Evolutionary conservation across 1,139 yeast species (phyloP).

Genomic region (Candida sp.): DNA sequence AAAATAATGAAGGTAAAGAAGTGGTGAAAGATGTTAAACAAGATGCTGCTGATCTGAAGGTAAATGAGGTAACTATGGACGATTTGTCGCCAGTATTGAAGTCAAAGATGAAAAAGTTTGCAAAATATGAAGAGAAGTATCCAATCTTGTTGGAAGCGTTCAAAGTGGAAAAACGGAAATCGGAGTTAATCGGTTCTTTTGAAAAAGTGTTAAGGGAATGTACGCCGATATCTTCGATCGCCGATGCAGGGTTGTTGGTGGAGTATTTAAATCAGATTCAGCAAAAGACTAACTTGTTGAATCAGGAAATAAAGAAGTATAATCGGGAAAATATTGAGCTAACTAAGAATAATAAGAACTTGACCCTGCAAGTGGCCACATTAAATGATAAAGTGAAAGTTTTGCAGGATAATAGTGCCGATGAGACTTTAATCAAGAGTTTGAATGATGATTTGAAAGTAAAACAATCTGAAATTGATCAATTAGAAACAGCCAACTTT

Average conservation of each 20-base stretch:
- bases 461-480: conserved; percentile 4
- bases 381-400: conserved; percentile 1
- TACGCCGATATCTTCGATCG: conserved; percentile 75
- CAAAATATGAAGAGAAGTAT: conserved; percentile 85
- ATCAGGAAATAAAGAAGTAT: conserved; percentile 43
- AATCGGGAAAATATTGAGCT: conserved; percentile 18
- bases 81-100: conserved; percentile 53
- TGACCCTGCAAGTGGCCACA: conserved; percentile 2
- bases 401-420: conserved; percentile 2
- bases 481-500: conserved; percentile 2
- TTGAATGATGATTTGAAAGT: conserved; percentile 11
- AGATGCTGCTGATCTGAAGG: conserved; percentile 13
- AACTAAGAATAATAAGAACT: conserved; percentile 24
- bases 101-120: conserved; percentile 69
- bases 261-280: conserved; percentile 67
- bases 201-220: conserved; percentile 72
- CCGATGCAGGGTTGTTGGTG: conserved; percentile 67
- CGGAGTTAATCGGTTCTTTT: conserved; percentile 58
- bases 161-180: conserved; percentile 71
- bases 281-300: conserved; percentile 57
- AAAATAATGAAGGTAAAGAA: neutral
- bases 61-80: conserved; percentile 19
- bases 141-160: conserved; percentile 82
- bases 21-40: conserved; percentile 3
- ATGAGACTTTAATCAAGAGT: conserved; percentile 5